phyloP scores from a whole-genome alignment of 805 yeast species.

The Suhomyces faveliae region DNA sequence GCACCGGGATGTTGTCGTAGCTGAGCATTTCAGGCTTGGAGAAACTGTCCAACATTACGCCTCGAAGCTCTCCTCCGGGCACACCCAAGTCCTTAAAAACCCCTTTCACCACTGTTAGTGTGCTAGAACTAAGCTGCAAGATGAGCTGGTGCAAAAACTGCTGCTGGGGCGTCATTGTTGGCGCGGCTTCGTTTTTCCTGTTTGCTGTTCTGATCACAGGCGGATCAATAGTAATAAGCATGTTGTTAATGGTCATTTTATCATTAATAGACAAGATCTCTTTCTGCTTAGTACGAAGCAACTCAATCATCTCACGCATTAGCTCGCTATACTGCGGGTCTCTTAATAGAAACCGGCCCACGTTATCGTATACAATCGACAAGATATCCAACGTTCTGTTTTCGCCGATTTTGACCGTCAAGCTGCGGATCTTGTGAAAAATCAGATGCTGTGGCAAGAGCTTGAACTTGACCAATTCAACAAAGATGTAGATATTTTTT shows the following conservation, averaged over 20 bases:
- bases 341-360: conserved; percentile 64
- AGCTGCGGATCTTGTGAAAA: conserved; percentile 67
- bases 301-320: conserved; percentile 62
- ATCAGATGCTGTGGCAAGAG: conserved; percentile 67
- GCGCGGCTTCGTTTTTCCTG: conserved; percentile 19
- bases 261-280: conserved; percentile 50
- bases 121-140: conserved; percentile 45
- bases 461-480: conserved; percentile 75
- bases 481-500: conserved; percentile 58
- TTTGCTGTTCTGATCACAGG: conserved; percentile 28
- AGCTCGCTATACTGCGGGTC: conserved; percentile 54
- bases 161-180: conserved; percentile 2
- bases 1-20: conserved; percentile 50
- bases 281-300: conserved; percentile 51
- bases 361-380: conserved; percentile 66
- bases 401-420: conserved; percentile 50
- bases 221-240: conserved; percentile 56
- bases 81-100: conserved; percentile 47
- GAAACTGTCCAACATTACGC: conserved; percentile 41
- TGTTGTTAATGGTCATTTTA: conserved; percentile 56
- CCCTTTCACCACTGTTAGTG: conserved; percentile 19
- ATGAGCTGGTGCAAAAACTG: conserved; percentile 47
- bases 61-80: conserved; percentile 35
- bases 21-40: conserved; percentile 60
- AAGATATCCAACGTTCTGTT: conserved; percentile 68